Percentiles rank a stretch among this genome's conserved stretches.
Conservation (phyloP, 768 basidiomycete genomes). For the Kockovaella imperatae region DNA sequence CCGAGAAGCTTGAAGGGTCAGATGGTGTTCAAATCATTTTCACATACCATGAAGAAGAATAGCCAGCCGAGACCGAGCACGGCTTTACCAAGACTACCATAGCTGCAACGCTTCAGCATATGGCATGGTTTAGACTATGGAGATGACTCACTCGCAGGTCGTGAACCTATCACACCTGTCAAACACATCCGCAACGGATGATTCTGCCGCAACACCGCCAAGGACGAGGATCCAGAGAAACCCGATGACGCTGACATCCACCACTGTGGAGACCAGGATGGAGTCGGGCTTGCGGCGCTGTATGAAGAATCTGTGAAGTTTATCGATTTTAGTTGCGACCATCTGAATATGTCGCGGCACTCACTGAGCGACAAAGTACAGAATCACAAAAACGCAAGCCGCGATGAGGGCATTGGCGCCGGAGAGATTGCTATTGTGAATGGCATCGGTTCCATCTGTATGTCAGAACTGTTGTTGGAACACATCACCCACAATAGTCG, state of each 20-base stretch:
- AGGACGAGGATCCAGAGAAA: conserved; percentile 56
- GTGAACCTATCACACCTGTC: conserved; percentile 2
- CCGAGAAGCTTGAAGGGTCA: conserved; percentile 11
- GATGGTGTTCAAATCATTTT: background rate
- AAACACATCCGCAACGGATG: conserved; percentile 12
- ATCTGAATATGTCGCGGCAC: conserved; percentile 1
- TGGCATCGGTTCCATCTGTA: conserved; percentile 8
- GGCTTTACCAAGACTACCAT: conserved; percentile 18
- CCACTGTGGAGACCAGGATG: conserved; percentile 69
- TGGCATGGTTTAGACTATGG: background rate
- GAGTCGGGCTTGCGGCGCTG: conserved; percentile 43
- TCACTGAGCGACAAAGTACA: conserved; percentile 22
- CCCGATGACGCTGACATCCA: conserved; percentile 60
- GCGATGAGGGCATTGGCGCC: conserved; percentile 31
- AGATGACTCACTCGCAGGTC: background rate
- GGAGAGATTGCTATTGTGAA: conserved; percentile 15
- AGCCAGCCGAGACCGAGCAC: conserved; percentile 28
- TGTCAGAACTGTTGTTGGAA: background rate
- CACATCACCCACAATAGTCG: conserved; percentile 2
- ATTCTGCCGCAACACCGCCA: conserved; percentile 16
- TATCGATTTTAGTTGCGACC: background rate
- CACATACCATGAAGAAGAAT: conserved; percentile 23
- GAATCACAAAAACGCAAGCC: conserved; percentile 12
- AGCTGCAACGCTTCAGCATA: conserved; percentile 2
- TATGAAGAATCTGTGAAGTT: conserved; percentile 11